These are phyloP conservation scores for Botrytis deweyae DNA, from an alignment of 2,329 filamentous ascomycete species.

Conservation along the genomic window DNA sequence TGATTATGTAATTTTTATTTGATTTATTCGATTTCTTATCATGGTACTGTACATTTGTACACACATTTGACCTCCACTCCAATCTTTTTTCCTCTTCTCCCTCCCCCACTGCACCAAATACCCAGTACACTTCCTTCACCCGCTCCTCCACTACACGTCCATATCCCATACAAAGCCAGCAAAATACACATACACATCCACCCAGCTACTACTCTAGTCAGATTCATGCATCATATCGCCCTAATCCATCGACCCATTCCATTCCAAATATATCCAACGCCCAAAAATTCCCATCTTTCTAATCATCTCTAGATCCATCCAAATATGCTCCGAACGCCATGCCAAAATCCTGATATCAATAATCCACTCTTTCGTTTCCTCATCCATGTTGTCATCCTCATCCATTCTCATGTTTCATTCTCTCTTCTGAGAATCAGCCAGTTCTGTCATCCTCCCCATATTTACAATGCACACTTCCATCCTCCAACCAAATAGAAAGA, in stretches of 20 bases:
- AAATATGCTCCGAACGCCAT: conserved; percentile 10
- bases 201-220: background rate
- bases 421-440: background rate
- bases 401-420: background rate
- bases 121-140: background rate
- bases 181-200: background rate
- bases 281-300: background rate
- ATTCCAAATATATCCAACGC: background rate
- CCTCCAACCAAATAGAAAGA: background rate
- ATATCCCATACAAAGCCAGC: background rate
- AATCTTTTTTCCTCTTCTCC: background rate
- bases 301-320: background rate
- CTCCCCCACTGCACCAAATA: background rate
- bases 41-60: background rate
- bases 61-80: background rate
- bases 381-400: background rate
- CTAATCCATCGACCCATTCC: background rate
- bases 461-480: background rate
- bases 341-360: conserved; percentile 7
- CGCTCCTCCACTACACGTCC: background rate
- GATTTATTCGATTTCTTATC: background rate
- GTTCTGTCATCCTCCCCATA: background rate
- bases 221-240: background rate
- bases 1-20: background rate
- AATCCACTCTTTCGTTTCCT: background rate